Evolutionary conservation across 2,329 filamentous ascomycete genomes (phyloP), one percentile per base, ranked within the genome.

Genomic region (Aspergillus pseudoglaucus): DNA sequence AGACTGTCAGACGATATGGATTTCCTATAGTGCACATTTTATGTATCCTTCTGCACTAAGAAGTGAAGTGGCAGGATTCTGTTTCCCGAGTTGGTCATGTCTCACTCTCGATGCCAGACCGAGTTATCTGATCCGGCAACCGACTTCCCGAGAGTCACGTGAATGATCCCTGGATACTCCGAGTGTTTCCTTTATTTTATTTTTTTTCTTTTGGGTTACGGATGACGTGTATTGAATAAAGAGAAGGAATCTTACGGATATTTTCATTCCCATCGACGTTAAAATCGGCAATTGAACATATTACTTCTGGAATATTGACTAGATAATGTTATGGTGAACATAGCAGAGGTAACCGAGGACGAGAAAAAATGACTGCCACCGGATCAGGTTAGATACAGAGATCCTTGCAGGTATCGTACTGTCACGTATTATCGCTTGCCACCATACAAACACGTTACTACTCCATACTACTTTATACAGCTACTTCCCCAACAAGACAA

Each of bases 51-150:
- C 25, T 30, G 10, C 25, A 30, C 25, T 10, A 30, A 12, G 25
- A 30, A 30, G 12, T 12, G 10, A 30, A 30, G 10, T 30, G 25
- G 25, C 25, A 30, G 23, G 35, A 44, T 32, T 41, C 15, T 25
- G 41, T 32, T 46, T 41, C 32, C 15, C 18, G 25, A 47, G 40
- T 40, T 22, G 46, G 38, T 8, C 23, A 12, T 20, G n/a, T 39
- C 30, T 40, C 20, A 30, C 27, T 46, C 32, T n/a, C 41, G n/a
- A 15, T 46, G 15, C 37, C 44, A 39, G 30, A 23, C 17, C 32
- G 20, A 48, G 50, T 57, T 57, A 57, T 57, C 55, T 57, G 53
- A 57, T 57, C 55, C 53, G 55, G 47, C 40, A 35, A 47, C 30
- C 23, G 23, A 22, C 25, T 25, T 22, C 43, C n/a, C 10, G 40